Evolutionary conservation across 305 asterid genomes (phyloP).

Genomic region (Petunia hybrid): DNA sequence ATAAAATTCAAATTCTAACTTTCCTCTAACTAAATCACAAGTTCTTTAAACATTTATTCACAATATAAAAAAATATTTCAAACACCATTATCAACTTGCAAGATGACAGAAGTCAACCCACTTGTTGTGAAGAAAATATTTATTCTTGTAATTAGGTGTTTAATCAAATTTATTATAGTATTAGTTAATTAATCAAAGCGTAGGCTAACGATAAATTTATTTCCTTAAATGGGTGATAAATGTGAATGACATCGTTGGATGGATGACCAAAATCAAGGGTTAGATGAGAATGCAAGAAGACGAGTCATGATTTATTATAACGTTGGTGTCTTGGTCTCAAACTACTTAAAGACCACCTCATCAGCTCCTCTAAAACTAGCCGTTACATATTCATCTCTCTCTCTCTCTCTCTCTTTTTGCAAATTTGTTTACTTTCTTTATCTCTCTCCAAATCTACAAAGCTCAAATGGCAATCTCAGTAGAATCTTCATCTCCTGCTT

Average conservation of each 20-base stretch:
- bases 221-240: too few species aligned
- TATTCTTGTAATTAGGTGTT: too few species aligned
- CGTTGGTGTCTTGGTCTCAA: conserved; percentile 48
- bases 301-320: conserved; percentile 41
- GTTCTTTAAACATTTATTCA: too few species aligned
- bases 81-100: too few species aligned
- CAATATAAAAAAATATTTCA: too few species aligned
- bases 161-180: too few species aligned
- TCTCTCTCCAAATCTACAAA: conserved; percentile 60
- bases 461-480: conserved; percentile 69
- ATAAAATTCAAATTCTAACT: too few species aligned
- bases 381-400: conserved; percentile 56
- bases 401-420: conserved; percentile 31
- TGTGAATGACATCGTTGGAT: not conserved
- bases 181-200: too few species aligned
- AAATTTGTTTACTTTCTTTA: not conserved
- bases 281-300: not conserved
- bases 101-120: too few species aligned
- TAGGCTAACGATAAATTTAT: too few species aligned
- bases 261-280: not conserved
- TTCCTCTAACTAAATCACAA: too few species aligned
- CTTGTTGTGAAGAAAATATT: too few species aligned
- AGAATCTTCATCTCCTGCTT: conserved; percentile 69
- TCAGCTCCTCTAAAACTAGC: conserved; percentile 54
- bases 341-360: conserved; percentile 35